Conservation (phyloP, 257 asterid species). For the Przewalskia tangutica region DNA sequence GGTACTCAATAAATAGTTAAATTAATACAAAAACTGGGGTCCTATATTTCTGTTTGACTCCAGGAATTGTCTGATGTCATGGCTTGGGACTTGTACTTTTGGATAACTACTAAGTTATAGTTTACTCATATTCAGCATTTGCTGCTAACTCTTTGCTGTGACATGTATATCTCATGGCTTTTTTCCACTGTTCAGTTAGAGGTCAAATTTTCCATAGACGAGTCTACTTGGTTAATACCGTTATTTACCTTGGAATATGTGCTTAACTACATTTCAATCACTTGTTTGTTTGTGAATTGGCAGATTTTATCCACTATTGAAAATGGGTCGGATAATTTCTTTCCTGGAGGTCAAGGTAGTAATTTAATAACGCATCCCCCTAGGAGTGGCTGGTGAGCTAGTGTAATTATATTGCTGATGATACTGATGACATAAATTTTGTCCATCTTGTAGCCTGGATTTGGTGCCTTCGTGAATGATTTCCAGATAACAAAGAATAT, state of each 20-base stretch:
- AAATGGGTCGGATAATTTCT: conserved; percentile 54
- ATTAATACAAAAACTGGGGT: neutral
- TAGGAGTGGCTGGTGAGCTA: neutral
- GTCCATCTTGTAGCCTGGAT: conserved; percentile 68
- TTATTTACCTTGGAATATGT: neutral
- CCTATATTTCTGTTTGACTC: neutral
- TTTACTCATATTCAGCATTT: neutral
- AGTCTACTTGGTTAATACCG: neutral
- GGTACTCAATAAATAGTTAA: neutral
- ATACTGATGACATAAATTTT: conserved; percentile 5
- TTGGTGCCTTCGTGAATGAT: conserved; percentile 60
- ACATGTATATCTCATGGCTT: neutral
- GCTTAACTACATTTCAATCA: neutral
- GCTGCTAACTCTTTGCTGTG: neutral
- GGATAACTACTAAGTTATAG: neutral
- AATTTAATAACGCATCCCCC: neutral
- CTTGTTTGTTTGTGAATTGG: neutral
- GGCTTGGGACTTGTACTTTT: neutral
- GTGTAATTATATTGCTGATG: conserved; percentile 3
- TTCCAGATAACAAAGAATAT: conserved; percentile 52
- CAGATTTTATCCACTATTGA: conserved; percentile 81
- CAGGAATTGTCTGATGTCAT: neutral
- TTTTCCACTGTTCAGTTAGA: neutral
- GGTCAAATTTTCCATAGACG: neutral
- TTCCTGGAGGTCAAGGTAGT: conserved; percentile 64